phyloP scores from a whole-genome alignment of 306 rosid species.

The Cercis canadensis region DNA sequence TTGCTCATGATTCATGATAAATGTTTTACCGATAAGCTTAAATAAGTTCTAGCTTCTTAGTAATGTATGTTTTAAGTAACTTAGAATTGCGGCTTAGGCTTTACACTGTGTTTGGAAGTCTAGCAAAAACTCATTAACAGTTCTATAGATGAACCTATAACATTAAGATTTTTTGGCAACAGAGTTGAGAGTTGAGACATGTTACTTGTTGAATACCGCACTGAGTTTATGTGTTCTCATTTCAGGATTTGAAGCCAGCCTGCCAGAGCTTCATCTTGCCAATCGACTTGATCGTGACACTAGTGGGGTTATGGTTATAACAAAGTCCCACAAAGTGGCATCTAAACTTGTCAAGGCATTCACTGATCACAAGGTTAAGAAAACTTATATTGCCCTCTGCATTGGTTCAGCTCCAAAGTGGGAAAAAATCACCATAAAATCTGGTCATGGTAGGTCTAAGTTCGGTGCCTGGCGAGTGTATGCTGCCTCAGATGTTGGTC shows the following conservation, averaged over 20 bases:
- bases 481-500: conserved; percentile 77
- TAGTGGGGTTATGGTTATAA: conserved; percentile 76
- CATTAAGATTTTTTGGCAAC: no score
- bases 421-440: conserved; percentile 64
- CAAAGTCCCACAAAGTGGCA: conserved; percentile 85
- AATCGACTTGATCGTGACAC: conserved; percentile 92
- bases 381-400: conserved; percentile 79
- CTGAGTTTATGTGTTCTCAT: conserved; percentile 20
- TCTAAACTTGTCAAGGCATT: conserved; percentile 82
- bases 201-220: conserved; percentile 7
- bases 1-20: background rate
- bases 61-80: background rate
- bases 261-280: conserved; percentile 79
- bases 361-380: conserved; percentile 72
- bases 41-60: background rate
- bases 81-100: no score
- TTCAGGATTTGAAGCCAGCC: conserved; percentile 41
- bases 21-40: no score
- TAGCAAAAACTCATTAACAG: background rate
- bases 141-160: no score
- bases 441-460: conserved; percentile 93
- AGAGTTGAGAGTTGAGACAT: background rate
- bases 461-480: conserved; percentile 90
- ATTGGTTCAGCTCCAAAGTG: conserved; percentile 64
- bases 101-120: no score